These are phyloP conservation scores for Penicillium freii DNA, from an alignment of 2,329 filamentous ascomycete species.

Conservation along the genomic window DNA sequence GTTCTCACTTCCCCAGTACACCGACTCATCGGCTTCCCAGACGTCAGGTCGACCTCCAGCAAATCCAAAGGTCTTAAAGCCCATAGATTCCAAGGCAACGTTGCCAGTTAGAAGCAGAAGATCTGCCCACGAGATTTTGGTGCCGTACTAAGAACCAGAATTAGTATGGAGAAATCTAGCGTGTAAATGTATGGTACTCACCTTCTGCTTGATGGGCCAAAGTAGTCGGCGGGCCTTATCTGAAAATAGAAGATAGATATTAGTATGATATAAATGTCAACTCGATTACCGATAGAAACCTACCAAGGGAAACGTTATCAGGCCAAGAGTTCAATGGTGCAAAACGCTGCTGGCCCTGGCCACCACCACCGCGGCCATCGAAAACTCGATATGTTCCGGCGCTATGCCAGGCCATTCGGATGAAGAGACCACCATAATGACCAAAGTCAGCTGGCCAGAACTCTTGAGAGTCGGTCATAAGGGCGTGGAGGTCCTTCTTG, in stretches of 20 bases:
- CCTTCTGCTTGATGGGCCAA: slow-evolving; percentile 78
- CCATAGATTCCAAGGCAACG: slow-evolving; percentile 75
- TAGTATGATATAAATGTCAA: not conserved
- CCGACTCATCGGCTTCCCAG: slow-evolving; percentile 72
- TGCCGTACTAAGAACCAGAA: slow-evolving; percentile 56
- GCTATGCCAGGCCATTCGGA: slow-evolving; percentile 79
- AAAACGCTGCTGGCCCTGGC: slow-evolving; percentile 73
- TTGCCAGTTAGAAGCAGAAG: slow-evolving; percentile 70
- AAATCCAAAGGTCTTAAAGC: slow-evolving; percentile 71
- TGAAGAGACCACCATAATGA: slow-evolving; percentile 76
- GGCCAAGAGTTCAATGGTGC: slow-evolving; percentile 81
- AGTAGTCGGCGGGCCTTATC: slow-evolving; percentile 78
- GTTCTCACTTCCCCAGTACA: slow-evolving; percentile 74
- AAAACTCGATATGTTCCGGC: slow-evolving; percentile 74
- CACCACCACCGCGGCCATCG: slow-evolving; percentile 73
- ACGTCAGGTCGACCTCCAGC: slow-evolving; percentile 69
- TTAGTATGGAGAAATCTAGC: not conserved
- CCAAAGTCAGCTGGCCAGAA: slow-evolving; percentile 83
- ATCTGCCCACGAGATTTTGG: slow-evolving; percentile 79
- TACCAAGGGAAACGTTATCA: slow-evolving; percentile 65
- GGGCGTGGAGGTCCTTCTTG: slow-evolving; percentile 68
- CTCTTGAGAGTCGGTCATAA: slow-evolving; percentile 77
- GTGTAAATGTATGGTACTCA: not conserved
- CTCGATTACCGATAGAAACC: not conserved
- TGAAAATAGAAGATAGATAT: not conserved